Evolutionary conservation across 1,284 basidiomycete genomes (phyloP).

Genomic region (Laetiporus sulphureus): DNA sequence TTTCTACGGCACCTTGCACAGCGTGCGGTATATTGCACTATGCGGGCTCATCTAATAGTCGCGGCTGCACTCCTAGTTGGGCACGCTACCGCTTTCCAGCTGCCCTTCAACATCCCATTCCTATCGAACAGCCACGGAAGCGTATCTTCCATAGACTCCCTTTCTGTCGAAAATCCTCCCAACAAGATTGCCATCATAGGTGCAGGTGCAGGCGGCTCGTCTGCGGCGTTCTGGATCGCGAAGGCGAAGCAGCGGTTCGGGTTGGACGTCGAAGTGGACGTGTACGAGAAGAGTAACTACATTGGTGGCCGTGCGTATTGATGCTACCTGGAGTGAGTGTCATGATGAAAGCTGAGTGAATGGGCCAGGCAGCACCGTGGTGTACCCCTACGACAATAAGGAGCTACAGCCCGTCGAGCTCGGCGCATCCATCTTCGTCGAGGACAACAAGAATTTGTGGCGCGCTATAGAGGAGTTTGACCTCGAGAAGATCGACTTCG

Average conservation of each 20-base stretch:
- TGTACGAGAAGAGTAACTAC: slow-evolving; percentile 72
- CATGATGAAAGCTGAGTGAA: background rate
- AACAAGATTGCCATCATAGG: slow-evolving; percentile 73
- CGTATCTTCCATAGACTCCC: slow-evolving; percentile 3
- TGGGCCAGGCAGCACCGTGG: slow-evolving; percentile 62
- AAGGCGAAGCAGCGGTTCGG: slow-evolving; percentile 67
- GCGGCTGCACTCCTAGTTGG: too few relatives aligned
- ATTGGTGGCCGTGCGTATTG: slow-evolving; percentile 73
- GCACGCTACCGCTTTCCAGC: too few relatives aligned
- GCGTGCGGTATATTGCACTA: too few relatives aligned
- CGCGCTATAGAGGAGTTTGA: slow-evolving; percentile 79
- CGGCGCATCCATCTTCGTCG: slow-evolving; percentile 87
- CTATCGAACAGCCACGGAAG: slow-evolving; percentile 11
- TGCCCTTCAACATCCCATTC: slow-evolving; percentile 17
- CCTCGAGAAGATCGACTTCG: slow-evolving; percentile 51
- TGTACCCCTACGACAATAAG: slow-evolving; percentile 71
- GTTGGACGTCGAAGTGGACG: slow-evolving; percentile 68
- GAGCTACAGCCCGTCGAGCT: slow-evolving; percentile 65
- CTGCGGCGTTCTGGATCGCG: slow-evolving; percentile 83
- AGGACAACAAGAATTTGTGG: slow-evolving; percentile 78
- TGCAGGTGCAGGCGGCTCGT: slow-evolving; percentile 81
- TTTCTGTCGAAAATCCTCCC: slow-evolving; percentile 6
- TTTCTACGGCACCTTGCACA: too few relatives aligned
- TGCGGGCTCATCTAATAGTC: too few relatives aligned
- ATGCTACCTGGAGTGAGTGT: slow-evolving; percentile 3